Base-by-base conservation (phyloP, 2,329 filamentous ascomycete species). In the Colletotrichum sp. region DNA sequence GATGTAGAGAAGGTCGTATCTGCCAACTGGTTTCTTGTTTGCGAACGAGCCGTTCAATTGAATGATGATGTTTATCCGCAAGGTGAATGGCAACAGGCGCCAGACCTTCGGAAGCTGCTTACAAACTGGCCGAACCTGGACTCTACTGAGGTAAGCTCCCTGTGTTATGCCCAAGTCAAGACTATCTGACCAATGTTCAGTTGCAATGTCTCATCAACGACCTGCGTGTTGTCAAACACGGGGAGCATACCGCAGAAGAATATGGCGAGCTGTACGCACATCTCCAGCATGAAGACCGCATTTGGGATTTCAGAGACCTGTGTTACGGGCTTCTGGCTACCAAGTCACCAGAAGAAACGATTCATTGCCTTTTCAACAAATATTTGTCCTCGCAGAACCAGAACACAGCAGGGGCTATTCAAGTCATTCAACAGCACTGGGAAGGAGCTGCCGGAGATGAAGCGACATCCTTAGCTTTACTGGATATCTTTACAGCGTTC, bases 381-480 rank as follows among this genome's bases (percentile, higher is more conserved):
- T 21, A 52, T 13, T 13, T 52, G 10, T 8, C n/a, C 0, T 1
- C 9, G 3, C 10, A n/a, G 1, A 49, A 49, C 9, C 5, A 49
- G 5, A 34, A 21, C 6, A 1, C 44, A 21, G 0, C 1, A 52
- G 10, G 0, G 0, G 44, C 8, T 52, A 8, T 5, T 2, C 1
- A 21, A 4, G 1, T 52, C 1, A 3, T 52, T 24, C 44, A 52
- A 52, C 10, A 21, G 2, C 44, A 52, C n/a, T 52, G 44, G 44
- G n/a, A 8, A 8, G 2, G 0, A 4, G 4, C 44, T 21, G n/a
- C n/a, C 1, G n/a, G 4, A 24, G 44, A 52, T 13, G 44, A 52
- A 21, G 44, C 5, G 0, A 52, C 44, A 13, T 24, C n/a, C 0
- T 3, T 52, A 7, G 44, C 44, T 52, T 13, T 52, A 2, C 6